These are phyloP conservation scores for Stenocarpella maydis DNA, from an alignment of 2,329 filamentous ascomycete genomes.

Conservation along the genomic window DNA sequence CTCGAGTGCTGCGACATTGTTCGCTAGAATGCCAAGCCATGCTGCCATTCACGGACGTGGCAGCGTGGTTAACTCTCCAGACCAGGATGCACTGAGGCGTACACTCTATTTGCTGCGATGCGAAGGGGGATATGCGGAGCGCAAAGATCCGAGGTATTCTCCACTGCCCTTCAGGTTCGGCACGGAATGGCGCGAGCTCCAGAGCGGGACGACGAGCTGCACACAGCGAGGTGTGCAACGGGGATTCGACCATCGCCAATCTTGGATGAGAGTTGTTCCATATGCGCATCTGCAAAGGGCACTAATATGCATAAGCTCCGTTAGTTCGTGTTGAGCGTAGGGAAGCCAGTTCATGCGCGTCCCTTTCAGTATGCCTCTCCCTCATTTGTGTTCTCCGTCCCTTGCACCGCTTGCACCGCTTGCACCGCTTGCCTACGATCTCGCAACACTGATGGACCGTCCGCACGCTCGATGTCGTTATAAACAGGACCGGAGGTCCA, in stretches of 20 bases:
- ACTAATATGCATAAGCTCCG: slow-evolving; percentile 2
- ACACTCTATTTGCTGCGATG: not conserved
- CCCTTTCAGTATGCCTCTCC: not conserved
- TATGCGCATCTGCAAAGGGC: not conserved
- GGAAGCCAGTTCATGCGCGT: not conserved
- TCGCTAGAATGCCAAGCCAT: slow-evolving; percentile 19
- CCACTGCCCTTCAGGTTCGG: slow-evolving; percentile 10
- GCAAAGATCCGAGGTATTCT: slow-evolving; percentile 17
- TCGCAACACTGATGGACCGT: no score
- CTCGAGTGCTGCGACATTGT: not conserved
- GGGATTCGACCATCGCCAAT: not conserved
- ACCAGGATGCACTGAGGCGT: not conserved
- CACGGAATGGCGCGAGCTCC: slow-evolving; percentile 18
- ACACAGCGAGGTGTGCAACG: not conserved
- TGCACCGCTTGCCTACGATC: no score
- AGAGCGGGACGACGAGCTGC: not conserved
- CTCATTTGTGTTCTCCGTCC: not conserved
- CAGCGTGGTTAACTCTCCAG: not conserved
- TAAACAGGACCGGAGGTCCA: not conserved
- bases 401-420: slow-evolving; percentile 12
- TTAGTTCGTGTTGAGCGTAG: not conserved
- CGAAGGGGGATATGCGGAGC: slow-evolving; percentile 15
- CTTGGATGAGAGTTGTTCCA: not conserved
- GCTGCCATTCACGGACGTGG: slow-evolving; percentile 15
- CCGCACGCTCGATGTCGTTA: not conserved